Base-by-base conservation (phyloP, 148 eudicot genomes). In the Rheum nobile region DNA sequence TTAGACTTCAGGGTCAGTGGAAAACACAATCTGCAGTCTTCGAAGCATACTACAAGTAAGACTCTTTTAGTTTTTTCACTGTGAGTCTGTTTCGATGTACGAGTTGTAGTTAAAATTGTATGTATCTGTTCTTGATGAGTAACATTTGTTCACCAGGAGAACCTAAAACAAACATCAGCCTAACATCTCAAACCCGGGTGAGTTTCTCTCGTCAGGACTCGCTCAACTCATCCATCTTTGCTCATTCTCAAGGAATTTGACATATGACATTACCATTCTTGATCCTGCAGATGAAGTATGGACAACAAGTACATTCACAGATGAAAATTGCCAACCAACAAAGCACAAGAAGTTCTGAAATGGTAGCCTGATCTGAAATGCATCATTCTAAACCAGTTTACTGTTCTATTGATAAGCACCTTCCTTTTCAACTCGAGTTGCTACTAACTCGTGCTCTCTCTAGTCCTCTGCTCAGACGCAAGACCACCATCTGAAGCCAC, bases 41-140 rank as follows among this genome's bases (percentile, higher is more conserved):
- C 41, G 17, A 65, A 65, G 70, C 22, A 65, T 34, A 32, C 32
- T 34, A 32, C 70, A 65, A 65, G 70, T 65, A 65, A 65, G 70
- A 63, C 16, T 26, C 17, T 24, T 28, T 61, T n/a, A 17, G n/a
- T n/a, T n/a, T n/a, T n/a, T n/a, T n/a, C n/a, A n/a, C n/a, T n/a
- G n/a, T n/a, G n/a, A n/a, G n/a, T n/a, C n/a, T n/a, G n/a, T n/a
- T n/a, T n/a, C n/a, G n/a, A n/a, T n/a, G n/a, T n/a, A n/a, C n/a
- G n/a, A n/a, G n/a, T n/a, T n/a, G n/a, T n/a, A n/a, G n/a, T n/a
- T n/a, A n/a, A n/a, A n/a, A n/a, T n/a, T n/a, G n/a, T n/a, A n/a
- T n/a, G n/a, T n/a, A n/a, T n/a, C n/a, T n/a, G n/a, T n/a, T n/a
- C n/a, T n/a, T n/a, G n/a, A 12, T 59, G 8, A 59, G 9, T 4